Evolutionary conservation across 352 stramenopile species (phyloP).

Genomic region (Saprolegnia parasitica): DNA sequence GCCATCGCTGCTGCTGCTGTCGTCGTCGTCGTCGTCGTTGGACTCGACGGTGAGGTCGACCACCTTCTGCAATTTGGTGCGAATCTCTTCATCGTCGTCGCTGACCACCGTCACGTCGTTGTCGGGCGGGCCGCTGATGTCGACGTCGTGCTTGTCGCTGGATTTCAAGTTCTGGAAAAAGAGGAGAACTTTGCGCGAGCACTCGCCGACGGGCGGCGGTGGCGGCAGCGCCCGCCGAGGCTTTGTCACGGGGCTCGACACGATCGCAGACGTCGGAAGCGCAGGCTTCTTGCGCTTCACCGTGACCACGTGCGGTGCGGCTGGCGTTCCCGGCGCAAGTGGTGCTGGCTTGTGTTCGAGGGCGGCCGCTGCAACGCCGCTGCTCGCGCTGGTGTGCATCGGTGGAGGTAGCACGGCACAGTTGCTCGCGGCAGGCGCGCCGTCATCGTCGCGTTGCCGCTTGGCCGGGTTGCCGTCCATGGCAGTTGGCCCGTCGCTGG

Average conservation of each 20-base stretch:
- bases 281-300: constrained; percentile 4
- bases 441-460: too few species aligned
- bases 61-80: neutral
- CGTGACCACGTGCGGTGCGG: neutral
- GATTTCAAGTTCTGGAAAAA: neutral
- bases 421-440: too few species aligned
- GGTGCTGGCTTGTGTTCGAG: too few species aligned
- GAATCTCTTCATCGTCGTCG: too few species aligned
- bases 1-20: too few species aligned
- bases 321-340: too few species aligned
- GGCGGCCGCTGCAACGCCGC: too few species aligned
- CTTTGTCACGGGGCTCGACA: neutral
- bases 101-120: too few species aligned
- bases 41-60: neutral
- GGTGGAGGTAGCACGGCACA: too few species aligned
- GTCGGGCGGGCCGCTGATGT: neutral
- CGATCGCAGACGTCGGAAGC: neutral
- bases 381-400: too few species aligned
- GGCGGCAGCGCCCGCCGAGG: neutral
- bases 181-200: neutral
- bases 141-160: neutral
- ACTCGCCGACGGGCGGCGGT: neutral
- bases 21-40: neutral
- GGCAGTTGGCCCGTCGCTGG: too few species aligned
- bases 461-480: too few species aligned